Evolutionary conservation across 495 filamentous ascomycete species (phyloP).

Genomic region (Neurospora africana): DNA sequence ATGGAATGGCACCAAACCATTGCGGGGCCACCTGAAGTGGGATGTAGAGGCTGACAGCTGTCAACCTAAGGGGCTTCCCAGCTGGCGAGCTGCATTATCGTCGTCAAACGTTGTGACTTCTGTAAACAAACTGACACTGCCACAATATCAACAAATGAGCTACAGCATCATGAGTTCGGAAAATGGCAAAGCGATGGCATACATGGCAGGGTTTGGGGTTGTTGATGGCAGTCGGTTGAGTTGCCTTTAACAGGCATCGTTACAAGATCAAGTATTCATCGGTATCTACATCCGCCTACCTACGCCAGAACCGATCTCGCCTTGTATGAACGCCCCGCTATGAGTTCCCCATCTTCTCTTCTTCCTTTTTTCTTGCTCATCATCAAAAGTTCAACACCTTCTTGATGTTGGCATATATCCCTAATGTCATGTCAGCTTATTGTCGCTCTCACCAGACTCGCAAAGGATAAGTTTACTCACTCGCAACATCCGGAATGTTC

Average conservation of each 20-base stretch:
- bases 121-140: not conserved
- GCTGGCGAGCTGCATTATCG: not conserved
- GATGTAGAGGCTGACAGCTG: not conserved
- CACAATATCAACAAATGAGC: not conserved
- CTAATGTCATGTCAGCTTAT: conserved; percentile 6
- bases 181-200: not conserved
- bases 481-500: conserved; percentile 79
- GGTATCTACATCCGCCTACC: not conserved
- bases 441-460: not conserved
- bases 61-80: not conserved
- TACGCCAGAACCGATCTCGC: not conserved
- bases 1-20: not conserved
- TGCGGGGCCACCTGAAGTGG: not conserved
- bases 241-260: not conserved
- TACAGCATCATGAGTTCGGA: not conserved
- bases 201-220: not conserved
- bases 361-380: not conserved
- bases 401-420: conserved; percentile 45
- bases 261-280: not conserved
- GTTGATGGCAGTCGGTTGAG: not conserved
- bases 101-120: not conserved
- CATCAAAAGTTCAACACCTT: conserved; percentile 33
- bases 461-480: conserved; percentile 45
- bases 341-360: not conserved
- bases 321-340: not conserved